Base-by-base conservation (phyloP, 2,329 filamentous ascomycete genomes). In the Mycosphaerella sp. region DNA sequence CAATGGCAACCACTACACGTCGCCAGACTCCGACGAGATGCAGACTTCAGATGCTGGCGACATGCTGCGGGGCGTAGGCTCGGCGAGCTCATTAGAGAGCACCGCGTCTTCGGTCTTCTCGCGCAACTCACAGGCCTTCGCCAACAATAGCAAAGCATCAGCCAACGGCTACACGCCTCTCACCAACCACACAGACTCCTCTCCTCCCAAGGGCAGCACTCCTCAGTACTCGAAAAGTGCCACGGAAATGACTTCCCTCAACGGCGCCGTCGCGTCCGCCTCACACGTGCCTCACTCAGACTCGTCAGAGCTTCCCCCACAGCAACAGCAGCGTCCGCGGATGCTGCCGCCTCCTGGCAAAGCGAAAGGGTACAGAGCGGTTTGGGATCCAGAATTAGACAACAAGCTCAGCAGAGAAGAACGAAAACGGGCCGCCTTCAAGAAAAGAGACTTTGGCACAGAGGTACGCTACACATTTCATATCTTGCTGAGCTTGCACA, bases 31-130 rank as follows among this genome's bases (percentile, higher is more conserved):
- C 47, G 64, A 67, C 50, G 59, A 58, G 27, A 54, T 57, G 45
- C 62, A 61, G 41, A 58, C 57, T 34, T 34, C 46, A 17, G 73
- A 79, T 60, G 59, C 66, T 41, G 81, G 80, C 68, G 85, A 89
- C 63, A 78, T 84, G 47, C 77, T 85, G 64, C 85, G 84, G 68
- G 83, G 81, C 56, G 78, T 84, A 61, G 84, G 81, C 63, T 89
- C 86, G 44, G 80, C 83, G 50, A 87, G 82, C 70, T 89, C 86
- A 51, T 77, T 84, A 64, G 76, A 79, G 51, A 89, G 84, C 71
- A 80, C 82, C 48, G 78, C 78, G 44, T 88, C 85, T 40, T 88
- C 87, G 49, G 75, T 85, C 59, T 86, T 87, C 71, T 87, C 82
- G 61, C 72, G 73, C 60, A 72, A 74, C 57, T 67, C 74, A 52